Evolutionary conservation across 176 grass and related monocot genomes (phyloP).

Genomic region (Oryza meridionalis): DNA sequence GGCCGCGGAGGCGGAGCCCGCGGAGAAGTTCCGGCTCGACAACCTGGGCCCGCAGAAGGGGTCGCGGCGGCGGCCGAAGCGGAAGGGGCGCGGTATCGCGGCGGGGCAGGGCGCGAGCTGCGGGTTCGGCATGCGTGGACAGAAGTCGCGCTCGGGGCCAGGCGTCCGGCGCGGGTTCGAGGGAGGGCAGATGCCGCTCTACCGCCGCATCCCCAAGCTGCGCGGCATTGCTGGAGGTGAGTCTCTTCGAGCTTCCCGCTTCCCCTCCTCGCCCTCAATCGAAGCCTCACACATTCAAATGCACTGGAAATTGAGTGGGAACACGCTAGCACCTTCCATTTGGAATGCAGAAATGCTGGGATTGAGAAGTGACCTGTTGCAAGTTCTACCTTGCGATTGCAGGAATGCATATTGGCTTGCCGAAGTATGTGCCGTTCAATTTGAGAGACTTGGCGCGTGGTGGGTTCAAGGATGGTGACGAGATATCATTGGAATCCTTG

Average conservation of each 20-base stretch:
- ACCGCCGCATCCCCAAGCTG: constrained; percentile 90
- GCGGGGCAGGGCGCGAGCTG: constrained; percentile 96
- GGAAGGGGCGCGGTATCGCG: constrained; percentile 88
- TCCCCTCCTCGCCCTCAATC: constrained; percentile 3
- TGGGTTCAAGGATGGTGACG: constrained; percentile 90
- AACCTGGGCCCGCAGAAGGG: constrained; percentile 86
- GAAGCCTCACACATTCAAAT: neutral
- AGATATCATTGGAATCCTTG: constrained; percentile 80
- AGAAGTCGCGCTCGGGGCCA: constrained; percentile 90
- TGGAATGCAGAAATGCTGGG: neutral
- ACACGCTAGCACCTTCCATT: neutral
- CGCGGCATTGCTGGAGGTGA: constrained; percentile 91
- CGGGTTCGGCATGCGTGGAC: constrained; percentile 91
- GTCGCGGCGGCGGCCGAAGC: constrained; percentile 61
- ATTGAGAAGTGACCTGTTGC: constrained; percentile 27
- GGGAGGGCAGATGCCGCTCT: constrained; percentile 96
- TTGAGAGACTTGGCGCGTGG: constrained; percentile 74
- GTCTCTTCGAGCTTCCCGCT: constrained; percentile 2
- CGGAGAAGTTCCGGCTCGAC: constrained; percentile 74
- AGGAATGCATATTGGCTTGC: constrained; percentile 93
- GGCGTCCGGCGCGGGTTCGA: constrained; percentile 91
- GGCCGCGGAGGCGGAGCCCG: constrained; percentile 19
- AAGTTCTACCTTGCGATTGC: constrained; percentile 40
- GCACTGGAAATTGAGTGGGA: neutral
- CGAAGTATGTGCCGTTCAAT: constrained; percentile 90